Base-by-base conservation (phyloP, 495 filamentous ascomycete genomes). In the Aspergillus funiculosus region DNA sequence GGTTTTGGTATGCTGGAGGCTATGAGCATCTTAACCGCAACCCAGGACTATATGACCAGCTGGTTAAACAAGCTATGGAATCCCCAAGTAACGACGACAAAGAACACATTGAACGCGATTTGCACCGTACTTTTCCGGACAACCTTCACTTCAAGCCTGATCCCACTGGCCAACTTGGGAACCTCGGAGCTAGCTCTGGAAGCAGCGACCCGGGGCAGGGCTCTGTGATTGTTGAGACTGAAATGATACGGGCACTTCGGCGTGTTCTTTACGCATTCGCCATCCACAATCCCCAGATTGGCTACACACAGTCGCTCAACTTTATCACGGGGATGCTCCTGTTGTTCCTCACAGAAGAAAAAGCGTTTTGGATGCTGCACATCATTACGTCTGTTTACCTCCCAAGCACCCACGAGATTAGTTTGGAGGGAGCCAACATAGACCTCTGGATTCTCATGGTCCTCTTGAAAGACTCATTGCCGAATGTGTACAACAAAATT, bases 1-100 rank as follows among this genome's bases (percentile, higher is more conserved):
- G 92, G 92, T 98, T 95, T 56, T 97, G 82, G 64, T 98, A 96
- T 61, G 89, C 89, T n/a, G 89, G 88, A 9, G 92, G 92, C 5
- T 86, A 86, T 20, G 77, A 80, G 29, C 79, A 83, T 51, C 56
- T 96, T 43, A 76, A 77, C 43, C 81, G 86, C 43, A 75, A 94
- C 57, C 67, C 72, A 7, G 86, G 86, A 2, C 61, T 87, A 8
- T 98, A 95, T 53, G 73, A 80, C 28, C 66, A 78, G 30, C 69
- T 95, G 22, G 64, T 94, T 9, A 61, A 71, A 48, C 73, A 74
- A 36, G 79, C 82, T 26, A 78, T 82, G 43, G 72, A 77, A 29
- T 79, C 78, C 1, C 73, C 80, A 3, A 79, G 62, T 45, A 76
- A 81, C 48, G 78, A 77, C 38, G 86, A 97, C 52, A 77, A 85